phyloP scores from a whole-genome alignment of 176 grass and related monocot genomes.

The Miscanthus lutarioriparius region DNA sequence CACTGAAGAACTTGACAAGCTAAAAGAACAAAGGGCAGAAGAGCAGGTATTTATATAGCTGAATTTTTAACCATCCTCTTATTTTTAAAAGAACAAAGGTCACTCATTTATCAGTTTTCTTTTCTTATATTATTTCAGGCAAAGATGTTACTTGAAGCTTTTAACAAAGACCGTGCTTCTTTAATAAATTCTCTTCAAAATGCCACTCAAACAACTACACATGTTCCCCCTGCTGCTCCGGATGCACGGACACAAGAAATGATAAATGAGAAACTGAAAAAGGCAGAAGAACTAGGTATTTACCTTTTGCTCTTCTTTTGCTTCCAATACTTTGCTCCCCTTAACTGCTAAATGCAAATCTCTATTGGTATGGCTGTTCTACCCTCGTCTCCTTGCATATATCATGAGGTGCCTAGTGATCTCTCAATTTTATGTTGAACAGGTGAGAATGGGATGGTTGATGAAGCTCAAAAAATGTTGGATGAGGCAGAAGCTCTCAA shows the following conservation, averaged over 20 bases:
- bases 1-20: constrained; percentile 76
- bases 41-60: constrained; percentile 67
- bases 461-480: constrained; percentile 90
- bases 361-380: background rate
- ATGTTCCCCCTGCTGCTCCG: constrained; percentile 43
- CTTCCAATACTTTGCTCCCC: constrained; percentile 9
- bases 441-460: constrained; percentile 93
- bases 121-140: constrained; percentile 46
- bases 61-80: constrained; percentile 7
- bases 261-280: constrained; percentile 96
- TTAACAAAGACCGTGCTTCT: constrained; percentile 85
- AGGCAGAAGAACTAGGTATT: constrained; percentile 88
- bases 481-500: constrained; percentile 97
- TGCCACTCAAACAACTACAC: constrained; percentile 43
- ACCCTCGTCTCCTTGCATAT: background rate
- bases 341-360: constrained; percentile 14
- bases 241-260: constrained; percentile 85
- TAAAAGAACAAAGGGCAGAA: constrained; percentile 86
- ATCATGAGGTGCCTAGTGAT: constrained; percentile 5
- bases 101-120: background rate
- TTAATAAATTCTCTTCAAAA: constrained; percentile 61
- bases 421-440: constrained; percentile 28
- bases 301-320: constrained; percentile 3
- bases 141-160: constrained; percentile 74
- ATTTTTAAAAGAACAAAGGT: too few species aligned